phyloP scores from a whole-genome alignment of 768 basidiomycete genomes.

The Collybia mongolica region DNA sequence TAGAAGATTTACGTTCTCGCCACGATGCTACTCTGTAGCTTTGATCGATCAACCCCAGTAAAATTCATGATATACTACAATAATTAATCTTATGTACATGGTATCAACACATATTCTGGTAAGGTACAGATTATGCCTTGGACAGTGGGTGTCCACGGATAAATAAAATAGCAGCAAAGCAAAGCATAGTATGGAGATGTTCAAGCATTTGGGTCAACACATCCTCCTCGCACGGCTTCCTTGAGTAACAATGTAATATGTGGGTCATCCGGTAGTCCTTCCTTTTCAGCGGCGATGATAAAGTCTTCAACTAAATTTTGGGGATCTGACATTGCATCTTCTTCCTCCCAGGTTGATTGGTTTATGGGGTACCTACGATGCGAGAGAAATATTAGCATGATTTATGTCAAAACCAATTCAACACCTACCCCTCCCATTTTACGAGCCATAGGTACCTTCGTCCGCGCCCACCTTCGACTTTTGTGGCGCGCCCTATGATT shows the following conservation, averaged over 20 bases:
- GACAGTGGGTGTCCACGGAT: too few relatives aligned
- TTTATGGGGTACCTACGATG: slow-evolving; percentile 27
- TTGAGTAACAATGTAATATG: slow-evolving; percentile 24
- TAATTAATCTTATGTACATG: too few relatives aligned
- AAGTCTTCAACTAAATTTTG: slow-evolving; percentile 27
- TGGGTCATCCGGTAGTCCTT: slow-evolving; percentile 26
- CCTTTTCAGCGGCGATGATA: slow-evolving; percentile 19
- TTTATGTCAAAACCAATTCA: background rate
- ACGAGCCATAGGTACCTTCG: slow-evolving; percentile 30
- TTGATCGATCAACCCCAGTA: too few relatives aligned
- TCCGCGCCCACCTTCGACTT: slow-evolving; percentile 20
- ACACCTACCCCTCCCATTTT: slow-evolving; percentile 38
- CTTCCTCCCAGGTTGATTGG: slow-evolving; percentile 35
- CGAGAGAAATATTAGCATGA: background rate
- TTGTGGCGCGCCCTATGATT: slow-evolving; percentile 30
- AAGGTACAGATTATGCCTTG: too few relatives aligned
- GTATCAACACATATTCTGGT: too few relatives aligned
- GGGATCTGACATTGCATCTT: slow-evolving; percentile 26
- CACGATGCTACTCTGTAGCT: too few relatives aligned
- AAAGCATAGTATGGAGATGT: background rate
- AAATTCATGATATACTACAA: too few relatives aligned
- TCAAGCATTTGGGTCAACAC: slow-evolving; percentile 18
- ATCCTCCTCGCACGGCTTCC: slow-evolving; percentile 31
- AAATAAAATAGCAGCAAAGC: background rate
- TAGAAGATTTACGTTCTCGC: too few relatives aligned